These are phyloP conservation scores for Amanita exitialis DNA, from an alignment of 768 basidiomycete species.

Conservation along the genomic window DNA sequence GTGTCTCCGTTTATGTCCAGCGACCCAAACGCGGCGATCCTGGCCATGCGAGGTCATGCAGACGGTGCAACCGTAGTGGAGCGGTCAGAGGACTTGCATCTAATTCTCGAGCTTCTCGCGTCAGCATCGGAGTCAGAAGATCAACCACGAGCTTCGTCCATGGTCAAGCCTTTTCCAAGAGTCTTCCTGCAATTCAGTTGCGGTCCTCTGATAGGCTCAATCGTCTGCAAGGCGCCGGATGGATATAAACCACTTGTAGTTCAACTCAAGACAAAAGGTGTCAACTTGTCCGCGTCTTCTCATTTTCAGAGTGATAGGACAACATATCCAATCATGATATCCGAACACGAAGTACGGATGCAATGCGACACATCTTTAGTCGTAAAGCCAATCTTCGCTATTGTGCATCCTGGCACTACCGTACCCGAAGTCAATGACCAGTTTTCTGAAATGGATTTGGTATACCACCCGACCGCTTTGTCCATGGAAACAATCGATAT, in stretches of 20 bases:
- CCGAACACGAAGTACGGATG: constrained; percentile 36
- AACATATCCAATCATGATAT: constrained; percentile 14
- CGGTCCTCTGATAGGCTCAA: constrained; percentile 37
- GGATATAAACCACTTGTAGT: constrained; percentile 36
- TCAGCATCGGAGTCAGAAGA: constrained; percentile 10
- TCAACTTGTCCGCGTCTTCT: constrained; percentile 31
- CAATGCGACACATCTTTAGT: constrained; percentile 27
- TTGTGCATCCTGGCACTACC: constrained; percentile 30
- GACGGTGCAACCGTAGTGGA: constrained; percentile 42
- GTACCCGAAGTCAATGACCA: background rate
- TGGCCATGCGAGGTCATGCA: constrained; percentile 36
- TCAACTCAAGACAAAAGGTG: constrained; percentile 48
- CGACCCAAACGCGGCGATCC: constrained; percentile 48
- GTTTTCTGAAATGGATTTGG: constrained; percentile 26
- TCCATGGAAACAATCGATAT: constrained; percentile 51
- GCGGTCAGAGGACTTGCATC: constrained; percentile 39
- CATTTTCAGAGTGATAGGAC: constrained; percentile 24
- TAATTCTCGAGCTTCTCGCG: constrained; percentile 20
- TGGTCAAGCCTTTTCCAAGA: constrained; percentile 27
- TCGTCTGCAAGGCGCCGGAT: constrained; percentile 36
- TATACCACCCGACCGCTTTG: constrained; percentile 40
- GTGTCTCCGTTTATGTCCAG: constrained; percentile 39
- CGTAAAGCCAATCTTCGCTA: constrained; percentile 43
- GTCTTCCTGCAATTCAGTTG: constrained; percentile 36
- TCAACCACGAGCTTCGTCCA: background rate